Conservation (phyloP, 164 flowering plant species). For the Stephania japonica region DNA sequence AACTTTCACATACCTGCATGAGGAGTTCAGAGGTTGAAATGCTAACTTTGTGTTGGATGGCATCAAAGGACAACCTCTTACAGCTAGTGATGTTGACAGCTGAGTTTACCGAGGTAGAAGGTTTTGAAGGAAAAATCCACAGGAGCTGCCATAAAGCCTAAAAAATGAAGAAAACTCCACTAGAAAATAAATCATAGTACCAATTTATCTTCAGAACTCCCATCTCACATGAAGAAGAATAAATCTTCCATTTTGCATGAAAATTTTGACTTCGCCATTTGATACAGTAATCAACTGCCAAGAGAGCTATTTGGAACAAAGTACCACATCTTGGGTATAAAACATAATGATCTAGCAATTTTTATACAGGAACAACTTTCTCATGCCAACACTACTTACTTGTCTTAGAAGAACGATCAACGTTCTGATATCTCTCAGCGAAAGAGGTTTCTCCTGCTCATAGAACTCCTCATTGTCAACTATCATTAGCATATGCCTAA, state of each 20-base stretch:
- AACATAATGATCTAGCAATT: neutral
- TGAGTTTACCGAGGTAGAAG: conserved; percentile 32
- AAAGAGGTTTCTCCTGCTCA: conserved; percentile 86
- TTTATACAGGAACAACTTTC: neutral
- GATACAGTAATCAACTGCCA: neutral
- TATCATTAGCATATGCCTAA: conserved; percentile 92
- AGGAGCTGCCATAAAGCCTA: conserved; percentile 95
- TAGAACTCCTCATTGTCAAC: conserved; percentile 97
- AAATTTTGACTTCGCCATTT: neutral
- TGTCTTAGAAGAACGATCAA: conserved; percentile 75
- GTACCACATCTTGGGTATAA: neutral
- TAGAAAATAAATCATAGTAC: neutral
- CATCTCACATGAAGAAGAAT: neutral
- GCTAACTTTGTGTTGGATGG: conserved; percentile 63
- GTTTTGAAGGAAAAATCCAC: conserved; percentile 62
- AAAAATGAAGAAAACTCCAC: conserved; percentile 12
- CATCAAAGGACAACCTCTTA: conserved; percentile 45
- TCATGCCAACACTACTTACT: conserved; percentile 30
- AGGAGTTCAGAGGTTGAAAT: conserved; percentile 70
- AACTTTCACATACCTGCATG: conserved; percentile 55
- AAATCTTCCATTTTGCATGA: neutral
- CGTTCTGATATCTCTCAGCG: conserved; percentile 62
- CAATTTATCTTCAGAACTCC: neutral
- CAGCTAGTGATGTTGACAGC: conserved; percentile 14
- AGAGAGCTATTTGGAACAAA: neutral